Evolutionary conservation across 805 yeast species (phyloP).

Genomic region (Starmerella floris): DNA sequence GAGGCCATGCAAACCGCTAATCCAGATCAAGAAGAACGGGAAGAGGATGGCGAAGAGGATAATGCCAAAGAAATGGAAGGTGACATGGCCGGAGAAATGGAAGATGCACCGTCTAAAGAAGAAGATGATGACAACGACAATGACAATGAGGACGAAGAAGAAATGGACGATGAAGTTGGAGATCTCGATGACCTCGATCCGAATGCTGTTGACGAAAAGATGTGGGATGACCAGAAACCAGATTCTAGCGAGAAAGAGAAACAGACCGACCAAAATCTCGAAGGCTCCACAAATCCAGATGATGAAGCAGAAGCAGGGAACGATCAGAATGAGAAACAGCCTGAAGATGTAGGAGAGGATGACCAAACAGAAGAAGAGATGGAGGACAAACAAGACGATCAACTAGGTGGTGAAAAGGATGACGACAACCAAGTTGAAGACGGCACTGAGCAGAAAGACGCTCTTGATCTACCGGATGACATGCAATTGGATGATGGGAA

Average conservation of each 20-base stretch:
- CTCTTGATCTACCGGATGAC: constrained; percentile 84
- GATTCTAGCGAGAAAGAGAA: constrained; percentile 58
- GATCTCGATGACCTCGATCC: constrained; percentile 84
- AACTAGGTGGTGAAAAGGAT: constrained; percentile 40
- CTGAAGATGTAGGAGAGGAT: constrained; percentile 2
- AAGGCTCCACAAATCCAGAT: constrained; percentile 27
- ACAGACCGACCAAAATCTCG: constrained; percentile 51
- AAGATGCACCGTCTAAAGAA: constrained; percentile 56
- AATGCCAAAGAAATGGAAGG: constrained; percentile 92
- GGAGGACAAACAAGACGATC: constrained; percentile 39
- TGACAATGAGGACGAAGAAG: constrained; percentile 47
- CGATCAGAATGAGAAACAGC: constrained; percentile 51
- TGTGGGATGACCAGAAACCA: constrained; percentile 91
- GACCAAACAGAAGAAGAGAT: constrained; percentile 44
- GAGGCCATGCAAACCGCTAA: constrained; percentile 63
- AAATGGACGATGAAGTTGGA: constrained; percentile 78
- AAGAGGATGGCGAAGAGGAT: constrained; percentile 46
- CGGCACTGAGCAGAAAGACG: constrained; percentile 69
- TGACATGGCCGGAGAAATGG: constrained; percentile 89
- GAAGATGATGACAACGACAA: constrained; percentile 38
- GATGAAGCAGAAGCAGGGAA: constrained; percentile 47
- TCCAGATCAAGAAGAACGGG: constrained; percentile 37
- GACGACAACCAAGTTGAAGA: constrained; percentile 54
- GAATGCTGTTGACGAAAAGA: constrained; percentile 87
- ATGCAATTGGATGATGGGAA: constrained; percentile 61